Percentiles rank a stretch among this genome's conserved stretches.
These are phyloP conservation scores for Lantana camara DNA, from an alignment of 257 asterid genomes.

Conservation along the genomic window DNA sequence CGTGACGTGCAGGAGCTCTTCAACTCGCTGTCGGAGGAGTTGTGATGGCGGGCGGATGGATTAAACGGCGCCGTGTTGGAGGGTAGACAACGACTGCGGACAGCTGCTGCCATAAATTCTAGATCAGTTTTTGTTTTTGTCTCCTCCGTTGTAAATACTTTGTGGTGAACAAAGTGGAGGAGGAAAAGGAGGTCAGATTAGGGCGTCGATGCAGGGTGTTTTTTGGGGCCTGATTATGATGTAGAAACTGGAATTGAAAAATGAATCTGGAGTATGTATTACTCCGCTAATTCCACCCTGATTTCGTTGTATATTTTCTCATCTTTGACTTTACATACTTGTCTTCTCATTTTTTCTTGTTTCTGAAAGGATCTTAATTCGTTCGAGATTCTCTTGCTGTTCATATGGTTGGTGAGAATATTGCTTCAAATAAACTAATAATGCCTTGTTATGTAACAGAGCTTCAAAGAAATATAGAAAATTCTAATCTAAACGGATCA, in stretches of 20 bases:
- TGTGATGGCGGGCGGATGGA: background rate
- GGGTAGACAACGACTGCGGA: background rate
- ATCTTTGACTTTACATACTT: too few relatives aligned
- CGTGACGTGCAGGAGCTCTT: constrained; percentile 49
- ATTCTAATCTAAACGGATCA: too few relatives aligned
- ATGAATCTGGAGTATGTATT: background rate
- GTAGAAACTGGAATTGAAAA: background rate
- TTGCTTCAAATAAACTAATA: too few relatives aligned
- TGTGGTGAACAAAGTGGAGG: constrained; percentile 32
- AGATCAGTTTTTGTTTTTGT: constrained; percentile 8
- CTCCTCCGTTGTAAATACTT: constrained; percentile 37
- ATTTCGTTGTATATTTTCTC: background rate
- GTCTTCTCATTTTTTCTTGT: background rate
- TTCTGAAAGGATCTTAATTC: background rate
- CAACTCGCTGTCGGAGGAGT: constrained; percentile 38
- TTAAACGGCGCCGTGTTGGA: constrained; percentile 2
- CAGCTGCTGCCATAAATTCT: background rate
- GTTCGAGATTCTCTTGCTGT: background rate
- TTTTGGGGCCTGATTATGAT: constrained; percentile 3
- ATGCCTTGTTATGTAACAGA: too few relatives aligned
- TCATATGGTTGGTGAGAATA: too few relatives aligned
- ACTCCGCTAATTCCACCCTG: background rate
- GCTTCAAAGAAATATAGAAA: too few relatives aligned
- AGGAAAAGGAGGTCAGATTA: background rate
- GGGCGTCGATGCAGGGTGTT: background rate